Evolutionary conservation across 2,329 filamentous ascomycete genomes (phyloP), one percentile per base, ranked within the genome.

Genomic region (Fusarium anguioides): DNA sequence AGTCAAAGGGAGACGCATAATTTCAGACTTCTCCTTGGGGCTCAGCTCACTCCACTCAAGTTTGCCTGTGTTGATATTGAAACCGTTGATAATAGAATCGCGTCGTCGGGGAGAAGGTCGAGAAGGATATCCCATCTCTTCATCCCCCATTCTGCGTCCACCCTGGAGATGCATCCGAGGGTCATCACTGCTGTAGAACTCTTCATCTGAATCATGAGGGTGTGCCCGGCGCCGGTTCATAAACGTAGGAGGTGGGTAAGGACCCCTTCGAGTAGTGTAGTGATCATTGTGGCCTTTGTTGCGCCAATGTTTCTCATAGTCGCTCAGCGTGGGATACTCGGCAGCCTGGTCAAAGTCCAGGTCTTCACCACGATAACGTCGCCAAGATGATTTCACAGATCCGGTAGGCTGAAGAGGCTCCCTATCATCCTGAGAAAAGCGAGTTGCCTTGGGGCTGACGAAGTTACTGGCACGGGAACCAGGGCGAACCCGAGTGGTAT

Each of bases 1-100:
- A 5, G 77, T 80, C 73, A 79, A 76, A 3, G 81, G 81, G 21
- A 83, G 72, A 33, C 81, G 77, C 74, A 83, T 75, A 11, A 82
- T 80, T 56, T 82, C 73, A 6, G 74, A 76, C 70, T 78, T 80
- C 66, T 83, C 79, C 51, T 80, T 73, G 2, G 73, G 69, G 8
- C 74, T 79, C 39, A 83, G 64, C 33, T 75, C 72, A 24, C 77
- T 76, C 76, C 81, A 81, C 52, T 81, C 75, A 18, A 81, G 68
- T 18, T 72, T 69, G 24, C 68, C 58, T 4, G 70, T 66, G 23
- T 61, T 65, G 5, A 73, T 56, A 5, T 69, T 63, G 31, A 63
- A 46, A 18, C 60, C 58, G 11, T 69, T 53, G 37, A 58, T 47
- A 15, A 69, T 60, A 26, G 66, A 66, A 18, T 24, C 53, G 21